phyloP scores from a whole-genome alignment of 148 eudicot species.

The Arctostaphylos glauca region DNA sequence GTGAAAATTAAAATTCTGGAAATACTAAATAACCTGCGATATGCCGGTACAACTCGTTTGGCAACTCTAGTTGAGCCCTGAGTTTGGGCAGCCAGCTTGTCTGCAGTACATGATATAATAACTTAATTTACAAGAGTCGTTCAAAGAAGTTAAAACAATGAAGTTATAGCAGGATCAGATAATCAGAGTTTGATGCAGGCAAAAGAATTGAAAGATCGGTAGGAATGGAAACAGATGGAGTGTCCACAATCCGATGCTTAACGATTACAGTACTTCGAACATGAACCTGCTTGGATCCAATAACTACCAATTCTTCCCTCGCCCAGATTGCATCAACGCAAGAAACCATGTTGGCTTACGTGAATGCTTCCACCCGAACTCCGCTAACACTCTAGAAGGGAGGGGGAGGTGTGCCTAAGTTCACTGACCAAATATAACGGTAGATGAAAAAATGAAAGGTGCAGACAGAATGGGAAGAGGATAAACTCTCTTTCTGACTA shows the following conservation, averaged over 20 bases:
- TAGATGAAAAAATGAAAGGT: neutral
- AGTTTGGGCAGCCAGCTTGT: conserved; percentile 24
- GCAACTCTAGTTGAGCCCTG: conserved; percentile 20
- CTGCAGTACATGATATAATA: conserved; percentile 20
- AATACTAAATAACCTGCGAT: conserved; percentile 32
- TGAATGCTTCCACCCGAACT: too few relatives aligned
- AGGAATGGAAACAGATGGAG: neutral
- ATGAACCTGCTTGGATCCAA: neutral
- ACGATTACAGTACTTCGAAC: neutral
- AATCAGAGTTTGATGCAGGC: neutral
- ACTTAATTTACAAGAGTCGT: neutral
- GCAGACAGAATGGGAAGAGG: neutral
- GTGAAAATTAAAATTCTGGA: neutral
- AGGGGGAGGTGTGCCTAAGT: too few relatives aligned
- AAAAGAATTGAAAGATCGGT: neutral
- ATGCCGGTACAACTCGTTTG: conserved; percentile 41
- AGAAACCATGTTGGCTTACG: neutral
- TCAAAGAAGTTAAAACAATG: neutral
- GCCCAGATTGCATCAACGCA: neutral
- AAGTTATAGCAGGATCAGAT: neutral
- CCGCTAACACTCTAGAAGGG: too few relatives aligned
- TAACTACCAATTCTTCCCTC: neutral
- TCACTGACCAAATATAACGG: neutral
- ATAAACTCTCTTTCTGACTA: too few relatives aligned
- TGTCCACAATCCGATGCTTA: neutral